These are phyloP conservation scores for Apiospora kogelbergensis DNA, from an alignment of 2,329 filamentous ascomycete species.

Conservation along the genomic window DNA sequence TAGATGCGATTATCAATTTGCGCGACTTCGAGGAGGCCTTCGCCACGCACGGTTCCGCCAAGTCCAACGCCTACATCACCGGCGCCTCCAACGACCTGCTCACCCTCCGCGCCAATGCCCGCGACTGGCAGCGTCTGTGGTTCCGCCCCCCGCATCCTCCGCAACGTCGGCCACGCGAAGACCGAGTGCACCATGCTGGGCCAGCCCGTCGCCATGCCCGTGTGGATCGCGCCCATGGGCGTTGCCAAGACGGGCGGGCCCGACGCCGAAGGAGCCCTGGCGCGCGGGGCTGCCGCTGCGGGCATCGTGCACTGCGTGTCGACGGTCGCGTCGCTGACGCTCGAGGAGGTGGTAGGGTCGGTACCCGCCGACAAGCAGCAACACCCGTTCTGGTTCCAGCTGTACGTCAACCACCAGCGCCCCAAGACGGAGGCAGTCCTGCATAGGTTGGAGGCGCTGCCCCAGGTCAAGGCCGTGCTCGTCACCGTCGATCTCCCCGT, in stretches of 20 bases:
- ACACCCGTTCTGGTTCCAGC: constrained; percentile 17
- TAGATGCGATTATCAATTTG: constrained; percentile 14
- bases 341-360: neutral
- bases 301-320: constrained; percentile 17
- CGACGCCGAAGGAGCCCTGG: constrained; percentile 14
- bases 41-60: constrained; percentile 11
- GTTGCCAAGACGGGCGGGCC: constrained; percentile 15
- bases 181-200: constrained; percentile 14
- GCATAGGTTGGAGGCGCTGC: neutral
- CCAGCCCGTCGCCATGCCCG: constrained; percentile 10
- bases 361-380: neutral
- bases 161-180: constrained; percentile 7
- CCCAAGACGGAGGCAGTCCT: constrained; percentile 13
- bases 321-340: constrained; percentile 13
- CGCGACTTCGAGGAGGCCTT: constrained; percentile 17
- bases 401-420: constrained; percentile 16
- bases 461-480: constrained; percentile 53
- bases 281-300: neutral
- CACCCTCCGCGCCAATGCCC: constrained; percentile 10
- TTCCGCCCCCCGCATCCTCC: constrained; percentile 15
- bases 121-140: constrained; percentile 8
- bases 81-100: constrained; percentile 13
- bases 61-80: constrained; percentile 12
- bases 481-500: constrained; percentile 60
- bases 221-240: constrained; percentile 16